Evolutionary conservation across 2,329 filamentous ascomycete genomes (phyloP).

Genomic region (Trichophyton rubrum): DNA sequence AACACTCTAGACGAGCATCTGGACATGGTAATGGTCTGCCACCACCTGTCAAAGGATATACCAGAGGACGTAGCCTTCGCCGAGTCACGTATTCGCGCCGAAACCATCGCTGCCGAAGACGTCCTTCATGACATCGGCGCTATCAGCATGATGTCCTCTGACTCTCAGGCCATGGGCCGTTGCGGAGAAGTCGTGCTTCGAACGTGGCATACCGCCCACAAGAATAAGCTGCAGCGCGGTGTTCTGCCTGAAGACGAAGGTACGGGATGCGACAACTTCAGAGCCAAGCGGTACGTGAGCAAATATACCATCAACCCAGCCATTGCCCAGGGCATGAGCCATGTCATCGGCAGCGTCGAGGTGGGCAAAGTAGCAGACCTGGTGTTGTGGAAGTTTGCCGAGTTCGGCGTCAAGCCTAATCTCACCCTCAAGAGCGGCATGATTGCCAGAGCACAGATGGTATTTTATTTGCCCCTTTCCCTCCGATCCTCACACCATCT

Average conservation of each 20-base stretch:
- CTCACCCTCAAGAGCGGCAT: slow-evolving; percentile 78
- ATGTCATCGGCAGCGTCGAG: slow-evolving; percentile 76
- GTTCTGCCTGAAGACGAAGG: slow-evolving; percentile 62
- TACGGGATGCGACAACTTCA: slow-evolving; percentile 73
- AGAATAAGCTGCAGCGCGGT: slow-evolving; percentile 84
- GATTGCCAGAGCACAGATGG: slow-evolving; percentile 74
- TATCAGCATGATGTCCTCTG: slow-evolving; percentile 94
- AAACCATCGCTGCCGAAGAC: slow-evolving; percentile 94
- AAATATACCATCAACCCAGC: slow-evolving; percentile 97
- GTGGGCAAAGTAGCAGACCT: slow-evolving; percentile 82
- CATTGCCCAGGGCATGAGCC: slow-evolving; percentile 77
- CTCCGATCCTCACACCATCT: neutral
- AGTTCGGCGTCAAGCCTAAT: slow-evolving; percentile 76
- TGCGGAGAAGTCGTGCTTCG: slow-evolving; percentile 86
- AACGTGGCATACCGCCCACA: slow-evolving; percentile 95
- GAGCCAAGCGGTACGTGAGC: slow-evolving; percentile 82
- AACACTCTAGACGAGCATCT: slow-evolving; percentile 95
- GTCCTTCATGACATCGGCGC: slow-evolving; percentile 89
- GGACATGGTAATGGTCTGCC: slow-evolving; percentile 98
- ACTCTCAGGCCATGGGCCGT: slow-evolving; percentile 93
- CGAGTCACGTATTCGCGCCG: slow-evolving; percentile 82
- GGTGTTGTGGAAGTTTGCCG: slow-evolving; percentile 71
- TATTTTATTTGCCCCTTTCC: slow-evolving; percentile 28
- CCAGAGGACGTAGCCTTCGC: slow-evolving; percentile 93
- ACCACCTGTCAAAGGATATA: slow-evolving; percentile 83